These are phyloP conservation scores for Goffeauzyma gilvescens DNA, from an alignment of 768 basidiomycete species.

Conservation along the genomic window DNA sequence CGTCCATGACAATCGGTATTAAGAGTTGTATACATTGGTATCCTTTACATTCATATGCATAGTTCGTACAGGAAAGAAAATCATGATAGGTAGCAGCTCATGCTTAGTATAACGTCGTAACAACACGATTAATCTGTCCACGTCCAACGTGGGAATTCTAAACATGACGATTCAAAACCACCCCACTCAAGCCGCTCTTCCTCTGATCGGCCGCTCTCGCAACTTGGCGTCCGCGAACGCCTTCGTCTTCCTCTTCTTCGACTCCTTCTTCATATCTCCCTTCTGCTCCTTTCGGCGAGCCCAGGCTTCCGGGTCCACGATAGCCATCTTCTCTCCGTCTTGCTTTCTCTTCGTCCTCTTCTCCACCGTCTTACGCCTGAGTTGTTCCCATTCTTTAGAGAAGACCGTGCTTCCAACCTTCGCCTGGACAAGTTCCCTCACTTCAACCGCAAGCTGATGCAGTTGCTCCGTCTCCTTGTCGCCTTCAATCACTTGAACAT, in stretches of 20 bases:
- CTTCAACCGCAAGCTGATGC: conserved; percentile 56
- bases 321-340: conserved; percentile 40
- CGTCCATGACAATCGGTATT: no score
- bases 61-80: no score
- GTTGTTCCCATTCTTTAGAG: conserved; percentile 54
- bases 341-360: conserved; percentile 56
- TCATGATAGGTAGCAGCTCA: no score
- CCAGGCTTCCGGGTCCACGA: conserved; percentile 55
- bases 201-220: conserved; percentile 18
- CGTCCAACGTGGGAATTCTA: no score
- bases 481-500: conserved; percentile 12
- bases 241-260: conserved; percentile 52
- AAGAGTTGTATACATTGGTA: no score
- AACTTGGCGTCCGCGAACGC: conserved; percentile 25
- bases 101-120: no score
- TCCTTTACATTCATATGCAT: no score
- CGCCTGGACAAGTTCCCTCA: conserved; percentile 66
- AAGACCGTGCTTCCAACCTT: conserved; percentile 81
- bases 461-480: conserved; percentile 47
- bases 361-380: conserved; percentile 50
- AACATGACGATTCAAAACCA: no score
- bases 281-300: conserved; percentile 55
- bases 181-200: no score
- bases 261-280: conserved; percentile 63
- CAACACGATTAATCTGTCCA: no score